A percentile compares a stretch with the other conserved stretches of the same genome.
Evolutionary conservation across 768 basidiomycete species (phyloP).

Genomic region (Gautieria morchelliformis): DNA sequence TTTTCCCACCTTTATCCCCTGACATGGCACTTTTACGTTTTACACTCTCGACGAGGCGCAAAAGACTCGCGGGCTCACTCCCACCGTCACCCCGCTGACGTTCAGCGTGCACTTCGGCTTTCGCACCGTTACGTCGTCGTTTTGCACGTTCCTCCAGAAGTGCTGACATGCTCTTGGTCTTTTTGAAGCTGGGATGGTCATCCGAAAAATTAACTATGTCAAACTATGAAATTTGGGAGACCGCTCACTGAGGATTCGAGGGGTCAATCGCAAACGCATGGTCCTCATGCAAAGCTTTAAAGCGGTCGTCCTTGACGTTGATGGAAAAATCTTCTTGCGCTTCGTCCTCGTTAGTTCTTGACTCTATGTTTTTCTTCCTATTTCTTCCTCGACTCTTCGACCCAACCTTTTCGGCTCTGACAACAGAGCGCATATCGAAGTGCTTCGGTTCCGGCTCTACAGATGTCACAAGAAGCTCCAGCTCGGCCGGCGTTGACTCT

Average conservation of each 20-base stretch:
- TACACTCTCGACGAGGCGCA: slow-evolving; percentile 73
- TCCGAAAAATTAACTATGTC: background rate
- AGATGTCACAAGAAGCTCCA: slow-evolving; percentile 51
- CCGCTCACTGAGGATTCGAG: slow-evolving; percentile 80
- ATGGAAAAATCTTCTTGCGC: slow-evolving; percentile 75
- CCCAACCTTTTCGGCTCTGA: slow-evolving; percentile 72
- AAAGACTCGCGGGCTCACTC: slow-evolving; percentile 28
- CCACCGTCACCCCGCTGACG: background rate
- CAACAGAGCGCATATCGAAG: slow-evolving; percentile 83
- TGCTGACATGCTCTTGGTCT: slow-evolving; percentile 82
- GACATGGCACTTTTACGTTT: slow-evolving; percentile 59
- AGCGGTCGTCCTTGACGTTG: slow-evolving; percentile 80
- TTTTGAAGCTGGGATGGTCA: slow-evolving; percentile 62
- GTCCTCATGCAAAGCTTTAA: slow-evolving; percentile 81
- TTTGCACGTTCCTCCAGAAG: slow-evolving; percentile 78
- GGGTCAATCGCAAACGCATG: slow-evolving; percentile 94
- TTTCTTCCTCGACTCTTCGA: slow-evolving; percentile 33
- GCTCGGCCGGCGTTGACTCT: slow-evolving; percentile 51
- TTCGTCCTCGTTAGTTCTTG: slow-evolving; percentile 45
- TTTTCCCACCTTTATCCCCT: slow-evolving; percentile 27
- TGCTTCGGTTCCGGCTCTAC: slow-evolving; percentile 59
- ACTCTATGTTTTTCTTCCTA: slow-evolving; percentile 31
- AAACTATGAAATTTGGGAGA: background rate
- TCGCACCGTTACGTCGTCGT: slow-evolving; percentile 31
- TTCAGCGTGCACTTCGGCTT: slow-evolving; percentile 12